Evolutionary conservation across 768 basidiomycete species (phyloP).

Genomic region (Steccherinum ochraceum): DNA sequence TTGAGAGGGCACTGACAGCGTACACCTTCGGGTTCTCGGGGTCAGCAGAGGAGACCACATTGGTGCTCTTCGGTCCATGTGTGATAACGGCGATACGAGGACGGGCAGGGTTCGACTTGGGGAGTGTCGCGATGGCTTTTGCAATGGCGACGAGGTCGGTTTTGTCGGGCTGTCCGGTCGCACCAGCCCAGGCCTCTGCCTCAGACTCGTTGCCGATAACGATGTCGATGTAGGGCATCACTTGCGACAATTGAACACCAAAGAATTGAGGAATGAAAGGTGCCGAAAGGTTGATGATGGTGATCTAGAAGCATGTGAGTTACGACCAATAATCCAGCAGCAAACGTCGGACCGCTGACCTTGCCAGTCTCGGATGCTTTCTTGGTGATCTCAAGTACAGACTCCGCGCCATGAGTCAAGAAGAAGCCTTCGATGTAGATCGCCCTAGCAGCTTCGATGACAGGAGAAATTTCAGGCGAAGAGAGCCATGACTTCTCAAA

Average conservation of each 20-base stretch:
- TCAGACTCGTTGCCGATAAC: conserved; percentile 97
- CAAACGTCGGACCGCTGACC: conserved; percentile 39
- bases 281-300: conserved; percentile 90
- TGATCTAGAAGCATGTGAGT: conserved; percentile 44
- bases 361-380: conserved; percentile 73
- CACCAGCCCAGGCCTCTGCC: conserved; percentile 78
- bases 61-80: conserved; percentile 76
- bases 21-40: conserved; percentile 50
- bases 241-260: conserved; percentile 66
- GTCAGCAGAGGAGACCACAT: conserved; percentile 59
- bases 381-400: conserved; percentile 67
- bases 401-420: conserved; percentile 84
- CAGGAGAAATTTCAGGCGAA: conserved; percentile 64
- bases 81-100: conserved; percentile 87
- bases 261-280: conserved; percentile 98
- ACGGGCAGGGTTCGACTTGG: conserved; percentile 70
- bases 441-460: conserved; percentile 74
- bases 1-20: conserved; percentile 49
- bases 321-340: background rate
- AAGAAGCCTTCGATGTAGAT: conserved; percentile 98
- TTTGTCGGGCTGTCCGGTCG: conserved; percentile 60
- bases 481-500: conserved; percentile 79
- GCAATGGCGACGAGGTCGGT: conserved; percentile 68
- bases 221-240: conserved; percentile 83
- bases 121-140: conserved; percentile 61